Base-by-base conservation (phyloP, 2,329 filamentous ascomycete species). In the Scopulariopsis brevicaulis region DNA sequence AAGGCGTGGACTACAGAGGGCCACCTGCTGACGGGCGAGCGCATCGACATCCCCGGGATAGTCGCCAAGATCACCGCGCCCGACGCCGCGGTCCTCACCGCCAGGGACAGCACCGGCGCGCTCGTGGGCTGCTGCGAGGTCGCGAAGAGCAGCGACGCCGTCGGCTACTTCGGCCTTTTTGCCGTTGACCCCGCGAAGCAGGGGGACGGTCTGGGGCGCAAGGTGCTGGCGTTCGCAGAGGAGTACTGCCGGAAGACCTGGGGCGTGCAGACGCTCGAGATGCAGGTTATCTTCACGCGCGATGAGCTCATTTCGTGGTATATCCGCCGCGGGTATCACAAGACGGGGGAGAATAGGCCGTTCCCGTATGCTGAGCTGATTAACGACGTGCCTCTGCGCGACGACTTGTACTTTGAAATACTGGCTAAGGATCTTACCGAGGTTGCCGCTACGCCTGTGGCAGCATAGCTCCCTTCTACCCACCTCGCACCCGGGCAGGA, bases 1-100 rank as follows among this genome's bases (percentile, higher is more conserved):
- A 63, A 65, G 18, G 76, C 76, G 57, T 78, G 75, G 76, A 77
- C 75, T 15, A 76, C 73, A 4, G 75, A 77, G 61, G 73, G 74
- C 18, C 72, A 77, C 58, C 67, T 77, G 10, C 62, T 78, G 22
- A 64, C 64, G 11, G 74, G 72, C 63, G 66, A 73, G 25, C 74
- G 75, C 65, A 77, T 78, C 64, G 70, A 73, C 60, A 60, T 64
- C 1, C 60, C 59, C 0, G 70, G 70, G 6, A 61, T 77, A 1
- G 56, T 67, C 7, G 62, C 59, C 52, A 78, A 78, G 61, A 76
- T 78, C 65, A 64, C 64, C 10, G 63, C 67, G 3, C 71, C 74
- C 1, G 32, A 64, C 35, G 68, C 71, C 24, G 64, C 65, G 11
- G 65, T 77, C 3, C 63, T 79, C 3, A 54, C 76, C 15, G 73